phyloP scores from a whole-genome alignment of 345 rosid genomes.

The Odontarrhena argentea region DNA sequence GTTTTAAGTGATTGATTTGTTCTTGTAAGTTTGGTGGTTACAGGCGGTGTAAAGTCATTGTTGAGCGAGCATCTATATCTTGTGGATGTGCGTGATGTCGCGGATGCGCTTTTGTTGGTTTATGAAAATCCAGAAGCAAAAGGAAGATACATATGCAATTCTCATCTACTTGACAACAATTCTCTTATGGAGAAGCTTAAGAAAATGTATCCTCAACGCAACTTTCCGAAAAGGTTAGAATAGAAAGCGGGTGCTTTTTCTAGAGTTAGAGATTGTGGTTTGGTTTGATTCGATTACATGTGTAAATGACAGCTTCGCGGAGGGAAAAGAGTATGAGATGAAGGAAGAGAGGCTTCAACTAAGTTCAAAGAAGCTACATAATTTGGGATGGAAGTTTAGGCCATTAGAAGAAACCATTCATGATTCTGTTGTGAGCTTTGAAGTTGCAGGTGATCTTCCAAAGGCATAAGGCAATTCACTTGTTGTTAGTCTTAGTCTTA shows the following conservation, averaged over 20 bases:
- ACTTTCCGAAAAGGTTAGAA: conserved; percentile 47
- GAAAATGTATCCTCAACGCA: conserved; percentile 48
- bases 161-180: conserved; percentile 32
- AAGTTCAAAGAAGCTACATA: conserved; percentile 49
- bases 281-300: conserved; percentile 9
- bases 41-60: conserved; percentile 46
- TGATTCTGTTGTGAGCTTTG: conserved; percentile 49
- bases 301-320: conserved; percentile 31
- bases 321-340: conserved; percentile 21
- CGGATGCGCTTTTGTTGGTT: conserved; percentile 49
- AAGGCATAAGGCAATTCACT: conserved; percentile 22
- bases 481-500: not conserved
- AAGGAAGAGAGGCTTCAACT: conserved; percentile 24
- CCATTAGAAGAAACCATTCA: conserved; percentile 47
- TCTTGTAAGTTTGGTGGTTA: conserved; percentile 20
- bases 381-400: conserved; percentile 54
- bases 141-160: conserved; percentile 54
- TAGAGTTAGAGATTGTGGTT: conserved; percentile 1
- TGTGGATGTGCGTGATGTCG: conserved; percentile 56
- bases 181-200: conserved; percentile 43
- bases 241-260: not conserved
- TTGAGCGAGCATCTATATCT: conserved; percentile 39
- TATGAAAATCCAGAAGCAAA: conserved; percentile 50
- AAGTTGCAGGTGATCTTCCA: conserved; percentile 41
- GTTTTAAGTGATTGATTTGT: not conserved